Percentiles rank a stretch among this genome's conserved stretches.
Evolutionary conservation across 176 grass and related monocot genomes (phyloP).

Genomic region (Avena eriantha): DNA sequence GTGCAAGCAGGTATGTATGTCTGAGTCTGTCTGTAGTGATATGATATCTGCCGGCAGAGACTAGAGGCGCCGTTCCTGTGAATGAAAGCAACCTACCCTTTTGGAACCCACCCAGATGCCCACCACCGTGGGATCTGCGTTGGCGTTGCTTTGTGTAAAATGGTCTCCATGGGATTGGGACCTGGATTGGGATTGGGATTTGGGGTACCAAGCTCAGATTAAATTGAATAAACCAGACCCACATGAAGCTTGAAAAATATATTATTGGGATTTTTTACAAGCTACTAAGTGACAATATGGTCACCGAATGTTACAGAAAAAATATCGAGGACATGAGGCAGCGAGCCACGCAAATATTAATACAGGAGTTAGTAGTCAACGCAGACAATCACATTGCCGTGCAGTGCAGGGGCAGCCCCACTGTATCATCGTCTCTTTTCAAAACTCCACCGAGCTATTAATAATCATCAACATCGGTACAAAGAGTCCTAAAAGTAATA

Average conservation of each 20-base stretch:
- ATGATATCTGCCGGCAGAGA: background rate
- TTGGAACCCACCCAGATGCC: background rate
- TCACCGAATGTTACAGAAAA: background rate
- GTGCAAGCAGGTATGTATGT: background rate
- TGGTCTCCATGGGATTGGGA: background rate
- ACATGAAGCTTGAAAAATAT: background rate
- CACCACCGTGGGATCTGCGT: background rate
- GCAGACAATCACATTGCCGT: background rate
- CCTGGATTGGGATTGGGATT: background rate
- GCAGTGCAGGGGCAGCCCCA: background rate
- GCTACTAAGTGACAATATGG: background rate
- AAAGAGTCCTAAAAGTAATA: too few relatives aligned
- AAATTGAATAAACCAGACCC: background rate
- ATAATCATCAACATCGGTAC: too few relatives aligned
- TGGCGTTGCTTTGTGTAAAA: background rate
- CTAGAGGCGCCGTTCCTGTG: conserved; percentile 10
- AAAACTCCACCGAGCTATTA: too few relatives aligned
- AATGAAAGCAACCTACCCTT: conserved; percentile 48
- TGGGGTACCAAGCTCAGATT: background rate
- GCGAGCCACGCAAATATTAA: background rate
- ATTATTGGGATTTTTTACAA: background rate
- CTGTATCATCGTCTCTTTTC: background rate
- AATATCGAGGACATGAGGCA: background rate
- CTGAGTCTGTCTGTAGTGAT: background rate
- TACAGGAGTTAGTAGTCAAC: background rate